Base-by-base conservation (phyloP, 2,329 filamentous ascomycete genomes). In the Lachnellula occidentalis region DNA sequence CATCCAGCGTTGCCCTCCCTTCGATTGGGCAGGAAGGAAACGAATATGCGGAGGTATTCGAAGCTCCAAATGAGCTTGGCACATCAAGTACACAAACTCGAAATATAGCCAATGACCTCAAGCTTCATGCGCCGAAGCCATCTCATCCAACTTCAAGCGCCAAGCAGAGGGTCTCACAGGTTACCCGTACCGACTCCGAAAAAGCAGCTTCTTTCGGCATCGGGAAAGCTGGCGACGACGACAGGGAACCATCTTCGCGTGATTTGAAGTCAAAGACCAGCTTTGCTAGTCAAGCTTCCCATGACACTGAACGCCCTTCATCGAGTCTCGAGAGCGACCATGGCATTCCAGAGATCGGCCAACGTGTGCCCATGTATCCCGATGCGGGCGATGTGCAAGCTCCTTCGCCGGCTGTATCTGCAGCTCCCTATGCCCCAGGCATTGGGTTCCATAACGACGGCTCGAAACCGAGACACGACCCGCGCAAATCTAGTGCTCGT, bases 361-460 rank as follows among this genome's bases (percentile, higher is more conserved):
- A 89, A 66, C 87, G 92, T 67, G 92, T 99, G 39, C 94, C 94
- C 48, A 94, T 99, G 89, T 87, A 94, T 68, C 88, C 86, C 51
- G 83, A 94, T 69, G 89, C 94, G 43, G 94, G 94, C 58, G 92
- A 97, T 69, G 94, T 97, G 9, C 94, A 99, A 74, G 94, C 94
- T 14, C 94, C 94, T 2, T 94, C 92, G 2, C 91, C 92, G 1
- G 81, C 84, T 2, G 86, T 85, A 8, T 63, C 61, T 46, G 42
- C 58, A 6, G 58, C 61, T 22, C 62, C 60, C 19, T 66, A 60
- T 49, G 48, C 59, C 17, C 54, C 61, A 31, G 67, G 67, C 11
- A 71, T 79, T 64, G 78, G 77, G 34, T 81, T 78, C 66, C 78
- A 76, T 67, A 76, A 77, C 54, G 77, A 82, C 60, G 76, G 75